Percentiles rank a stretch among this genome's conserved stretches.
phyloP scores from a whole-genome alignment of 2,329 filamentous ascomycete genomes.

The Pseudogymnoascus sp. region DNA sequence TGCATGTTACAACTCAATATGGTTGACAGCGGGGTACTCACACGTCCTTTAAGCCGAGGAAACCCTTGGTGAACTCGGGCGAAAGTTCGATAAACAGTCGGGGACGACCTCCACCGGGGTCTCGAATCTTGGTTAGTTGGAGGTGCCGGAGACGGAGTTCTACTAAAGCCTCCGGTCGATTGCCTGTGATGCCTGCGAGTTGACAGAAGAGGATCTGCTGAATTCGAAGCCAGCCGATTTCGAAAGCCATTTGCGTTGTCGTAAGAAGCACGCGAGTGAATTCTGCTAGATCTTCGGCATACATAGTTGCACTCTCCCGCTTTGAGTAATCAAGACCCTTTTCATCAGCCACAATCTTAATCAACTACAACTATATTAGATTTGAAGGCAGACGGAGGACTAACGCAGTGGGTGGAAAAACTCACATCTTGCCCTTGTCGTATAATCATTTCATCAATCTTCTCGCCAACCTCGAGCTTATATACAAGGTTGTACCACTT shows the following conservation, averaged over 20 bases:
- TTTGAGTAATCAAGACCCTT: constrained; percentile 21
- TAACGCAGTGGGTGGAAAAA: not conserved
- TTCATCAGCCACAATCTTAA: constrained; percentile 23
- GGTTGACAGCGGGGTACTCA: constrained; percentile 12
- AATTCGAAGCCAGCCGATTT: constrained; percentile 24
- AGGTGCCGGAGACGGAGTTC: constrained; percentile 25
- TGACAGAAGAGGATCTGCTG: constrained; percentile 22
- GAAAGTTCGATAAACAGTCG: constrained; percentile 23
- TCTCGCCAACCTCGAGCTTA: constrained; percentile 8
- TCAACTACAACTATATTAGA: constrained; percentile 18
- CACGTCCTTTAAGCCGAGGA: constrained; percentile 22
- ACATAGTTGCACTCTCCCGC: constrained; percentile 26
- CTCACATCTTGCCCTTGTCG: constrained; percentile 8
- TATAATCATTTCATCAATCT: constrained; percentile 9
- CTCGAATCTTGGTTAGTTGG: constrained; percentile 23
- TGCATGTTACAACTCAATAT: not conserved
- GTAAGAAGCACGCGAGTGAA: constrained; percentile 25
- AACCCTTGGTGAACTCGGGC: constrained; percentile 23
- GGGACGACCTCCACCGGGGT: constrained; percentile 20
- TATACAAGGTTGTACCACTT: constrained; percentile 20
- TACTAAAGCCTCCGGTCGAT: constrained; percentile 18
- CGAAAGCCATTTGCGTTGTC: constrained; percentile 27
- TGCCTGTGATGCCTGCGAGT: constrained; percentile 26
- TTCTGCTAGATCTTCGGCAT: constrained; percentile 28
- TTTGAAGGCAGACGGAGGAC: not conserved